These are phyloP conservation scores for Rhizopogon sp. DNA, from an alignment of 768 basidiomycete species.

Conservation along the genomic window DNA sequence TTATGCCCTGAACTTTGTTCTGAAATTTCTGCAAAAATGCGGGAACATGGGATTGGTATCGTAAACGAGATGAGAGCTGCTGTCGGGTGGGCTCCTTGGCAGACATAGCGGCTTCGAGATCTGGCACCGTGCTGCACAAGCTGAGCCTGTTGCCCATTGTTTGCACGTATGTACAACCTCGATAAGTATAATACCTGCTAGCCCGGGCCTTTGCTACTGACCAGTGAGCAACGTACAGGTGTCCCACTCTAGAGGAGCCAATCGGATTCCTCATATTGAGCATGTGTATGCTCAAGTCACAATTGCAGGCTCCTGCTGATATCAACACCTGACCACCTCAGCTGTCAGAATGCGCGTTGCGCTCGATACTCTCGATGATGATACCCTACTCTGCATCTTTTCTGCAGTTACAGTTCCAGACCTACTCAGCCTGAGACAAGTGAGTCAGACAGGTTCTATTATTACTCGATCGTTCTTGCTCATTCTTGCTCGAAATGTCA, in stretches of 20 bases:
- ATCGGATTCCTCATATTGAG: not conserved
- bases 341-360: constrained; percentile 11
- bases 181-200: not conserved
- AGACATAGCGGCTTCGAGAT: constrained; percentile 19
- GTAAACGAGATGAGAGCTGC: constrained; percentile 66
- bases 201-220: too few relatives aligned
- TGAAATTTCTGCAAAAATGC: constrained; percentile 64
- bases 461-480: not conserved
- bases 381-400: constrained; percentile 33
- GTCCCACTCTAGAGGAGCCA: not conserved
- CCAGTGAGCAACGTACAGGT: not conserved
- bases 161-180: not conserved
- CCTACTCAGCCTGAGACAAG: constrained; percentile 39
- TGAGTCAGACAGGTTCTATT: constrained; percentile 13
- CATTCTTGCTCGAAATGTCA: constrained; percentile 14
- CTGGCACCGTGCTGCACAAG: not conserved
- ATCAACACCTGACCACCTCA: not conserved
- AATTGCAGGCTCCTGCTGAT: not conserved
- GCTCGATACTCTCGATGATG: constrained; percentile 28
- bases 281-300: not conserved
- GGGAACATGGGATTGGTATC: constrained; percentile 58
- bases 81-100: constrained; percentile 63
- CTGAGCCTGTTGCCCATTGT: not conserved
- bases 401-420: constrained; percentile 32
- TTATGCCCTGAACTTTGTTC: constrained; percentile 51